A percentile compares a stretch with the other conserved stretches of the same genome.
These are phyloP conservation scores for Clarkia xantiana DNA, from an alignment of 345 rosid genomes.

Conservation along the genomic window DNA sequence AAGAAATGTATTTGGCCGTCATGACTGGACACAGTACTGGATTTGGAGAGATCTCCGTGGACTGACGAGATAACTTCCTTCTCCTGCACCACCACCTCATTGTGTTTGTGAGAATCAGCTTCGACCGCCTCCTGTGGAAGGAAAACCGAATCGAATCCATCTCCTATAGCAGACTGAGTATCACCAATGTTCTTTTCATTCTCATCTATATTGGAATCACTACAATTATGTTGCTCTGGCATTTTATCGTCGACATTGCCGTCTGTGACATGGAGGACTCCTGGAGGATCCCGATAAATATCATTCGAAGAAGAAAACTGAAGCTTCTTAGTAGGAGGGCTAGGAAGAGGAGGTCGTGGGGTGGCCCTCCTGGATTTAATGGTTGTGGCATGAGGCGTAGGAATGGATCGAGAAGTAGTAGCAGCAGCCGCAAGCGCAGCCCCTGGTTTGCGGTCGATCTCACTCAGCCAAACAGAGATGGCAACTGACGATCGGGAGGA, in stretches of 20 bases:
- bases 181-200: not conserved
- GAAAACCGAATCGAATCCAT: not conserved
- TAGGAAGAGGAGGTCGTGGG: conserved; percentile 6
- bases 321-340: conserved; percentile 10
- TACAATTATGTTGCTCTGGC: not conserved
- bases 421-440: conserved; percentile 94
- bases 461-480: conserved; percentile 65
- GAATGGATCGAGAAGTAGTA: conserved; percentile 70
- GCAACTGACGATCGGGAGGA: conserved; percentile 39
- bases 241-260: conserved; percentile 2
- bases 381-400: conserved; percentile 83
- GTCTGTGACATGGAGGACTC: not conserved
- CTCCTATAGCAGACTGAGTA: conserved; percentile 9
- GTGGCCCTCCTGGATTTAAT: conserved; percentile 64
- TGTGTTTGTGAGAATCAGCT: conserved; percentile 2
- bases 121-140: conserved; percentile 16
- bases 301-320: conserved; percentile 11
- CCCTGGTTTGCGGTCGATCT: conserved; percentile 79
- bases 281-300: conserved; percentile 5
- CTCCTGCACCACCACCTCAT: conserved; percentile 4
- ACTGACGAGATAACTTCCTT: not conserved
- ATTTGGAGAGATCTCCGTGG: not conserved
- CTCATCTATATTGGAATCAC: not conserved
- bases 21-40: not conserved
- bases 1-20: no score